Evolutionary conservation across 768 basidiomycete genomes (phyloP), one percentile per base, ranked within the genome.

Genomic region (Suillus ampliporus): DNA sequence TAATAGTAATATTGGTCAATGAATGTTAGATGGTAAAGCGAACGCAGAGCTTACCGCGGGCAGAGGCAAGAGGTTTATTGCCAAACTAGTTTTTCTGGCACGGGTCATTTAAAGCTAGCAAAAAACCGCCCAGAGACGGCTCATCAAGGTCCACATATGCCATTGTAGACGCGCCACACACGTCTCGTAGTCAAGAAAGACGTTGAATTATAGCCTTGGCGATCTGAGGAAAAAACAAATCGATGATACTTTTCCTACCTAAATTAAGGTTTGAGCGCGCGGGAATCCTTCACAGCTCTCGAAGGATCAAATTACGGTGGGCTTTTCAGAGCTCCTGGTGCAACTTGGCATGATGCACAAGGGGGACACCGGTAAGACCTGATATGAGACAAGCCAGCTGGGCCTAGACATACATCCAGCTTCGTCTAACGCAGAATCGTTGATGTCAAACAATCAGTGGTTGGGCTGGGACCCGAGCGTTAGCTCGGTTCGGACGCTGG

Each of bases 91-190:
- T n/a, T 40, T 40, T 10, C 13, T n/a, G n/a, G 23, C 4, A 40
- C 10, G n/a, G n/a, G 54, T 5, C 17, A 19, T 56, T 56, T 56
- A 56, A 28, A 40, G 17, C 54, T 56, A 19, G 26, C 54, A 35
- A 13, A 26, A 54, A 23, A 23, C n/a, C 19, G 38, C 52, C 21
- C 4, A 10, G 1, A 23, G 21, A 52, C 1, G 1, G 9, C 19
- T 17, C 15, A 5, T 21, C 52, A 23, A 21, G 52, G 35, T 34
- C 53, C 37, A 38, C 13, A 26, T 19, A 51, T 13, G 31, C n/a
- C 31, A 31, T 6, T 31, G 10, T 51, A 31, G 17, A 31, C 5
- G 50, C 17, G 19, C 19, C n/a, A n/a, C 26, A 28, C 14, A 17
- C 7, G 21, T 26, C 28, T 51, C 28, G 19, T 6, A 51, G 5